phyloP scores from a whole-genome alignment of 768 basidiomycete species.

The Suillus clintonianus region DNA sequence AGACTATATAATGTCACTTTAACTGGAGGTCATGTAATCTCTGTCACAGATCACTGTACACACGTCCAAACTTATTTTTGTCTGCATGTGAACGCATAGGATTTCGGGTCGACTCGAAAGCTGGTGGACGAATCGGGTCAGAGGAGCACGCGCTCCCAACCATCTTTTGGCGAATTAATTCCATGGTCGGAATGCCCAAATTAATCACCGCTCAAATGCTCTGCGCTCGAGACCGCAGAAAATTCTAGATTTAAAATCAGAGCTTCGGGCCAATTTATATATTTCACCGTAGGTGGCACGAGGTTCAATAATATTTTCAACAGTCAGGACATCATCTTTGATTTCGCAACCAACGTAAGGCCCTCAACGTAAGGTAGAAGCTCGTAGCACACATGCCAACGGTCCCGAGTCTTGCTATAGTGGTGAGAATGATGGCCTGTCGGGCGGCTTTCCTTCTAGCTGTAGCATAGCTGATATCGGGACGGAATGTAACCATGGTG shows the following conservation, averaged over 20 bases:
- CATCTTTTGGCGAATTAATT: slow-evolving; percentile 29
- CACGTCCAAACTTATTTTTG: slow-evolving; percentile 33
- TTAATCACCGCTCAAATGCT: slow-evolving; percentile 36
- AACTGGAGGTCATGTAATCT: slow-evolving; percentile 15
- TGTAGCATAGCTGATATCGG: slow-evolving; percentile 88
- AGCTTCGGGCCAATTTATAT: slow-evolving; percentile 20
- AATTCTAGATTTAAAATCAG: slow-evolving; percentile 24
- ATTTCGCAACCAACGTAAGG: slow-evolving; percentile 21
- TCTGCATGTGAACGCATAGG: slow-evolving; percentile 30
- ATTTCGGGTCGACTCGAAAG: slow-evolving; percentile 19
- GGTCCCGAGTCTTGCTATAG: slow-evolving; percentile 51
- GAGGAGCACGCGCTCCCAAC: slow-evolving; percentile 21
- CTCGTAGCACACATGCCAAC: slow-evolving; percentile 44
- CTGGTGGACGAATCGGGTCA: slow-evolving; percentile 10
- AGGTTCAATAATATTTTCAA: slow-evolving; percentile 33
- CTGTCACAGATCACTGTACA: slow-evolving; percentile 13
- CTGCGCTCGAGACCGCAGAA: slow-evolving; percentile 18
- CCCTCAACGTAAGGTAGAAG: slow-evolving; percentile 32
- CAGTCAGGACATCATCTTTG: slow-evolving; percentile 19
- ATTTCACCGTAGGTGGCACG: slow-evolving; percentile 28
- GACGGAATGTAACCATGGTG: slow-evolving; percentile 97
- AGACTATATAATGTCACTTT: slow-evolving; percentile 36
- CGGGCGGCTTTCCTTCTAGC: slow-evolving; percentile 68
- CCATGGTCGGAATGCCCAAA: slow-evolving; percentile 32
- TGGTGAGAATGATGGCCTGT: slow-evolving; percentile 66